Percentiles rank a stretch among this genome's conserved stretches.
These are phyloP conservation scores for Geosmithia morbida DNA, from an alignment of 2,329 filamentous ascomycete species.

Conservation along the genomic window DNA sequence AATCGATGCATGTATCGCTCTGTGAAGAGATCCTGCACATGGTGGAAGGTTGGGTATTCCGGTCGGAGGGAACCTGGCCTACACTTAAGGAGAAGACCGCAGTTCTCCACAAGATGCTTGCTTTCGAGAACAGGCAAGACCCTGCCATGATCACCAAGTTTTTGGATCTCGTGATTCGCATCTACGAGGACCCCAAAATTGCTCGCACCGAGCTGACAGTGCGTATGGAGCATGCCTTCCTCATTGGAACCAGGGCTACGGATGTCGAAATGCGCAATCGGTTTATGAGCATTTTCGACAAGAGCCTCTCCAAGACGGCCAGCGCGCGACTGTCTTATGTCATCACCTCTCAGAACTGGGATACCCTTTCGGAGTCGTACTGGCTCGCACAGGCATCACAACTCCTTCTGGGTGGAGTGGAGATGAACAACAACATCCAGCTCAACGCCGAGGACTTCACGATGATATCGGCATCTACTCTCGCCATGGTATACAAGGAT, in stretches of 20 bases:
- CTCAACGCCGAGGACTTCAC: constrained; percentile 77
- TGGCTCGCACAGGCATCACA: constrained; percentile 96
- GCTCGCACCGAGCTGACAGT: constrained; percentile 91
- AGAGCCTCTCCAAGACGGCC: constrained; percentile 82
- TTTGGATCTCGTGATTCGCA: constrained; percentile 87
- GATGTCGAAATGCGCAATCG: constrained; percentile 95
- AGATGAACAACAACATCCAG: constrained; percentile 66
- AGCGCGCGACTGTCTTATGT: constrained; percentile 83
- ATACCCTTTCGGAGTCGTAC: constrained; percentile 85
- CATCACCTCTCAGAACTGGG: constrained; percentile 89
- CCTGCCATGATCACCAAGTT: constrained; percentile 82
- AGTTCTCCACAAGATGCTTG: constrained; percentile 96
- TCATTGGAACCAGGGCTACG: constrained; percentile 84
- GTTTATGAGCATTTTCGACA: constrained; percentile 93
- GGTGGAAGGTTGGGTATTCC: constrained; percentile 94
- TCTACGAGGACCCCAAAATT: constrained; percentile 96
- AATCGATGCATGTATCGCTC: constrained; percentile 73
- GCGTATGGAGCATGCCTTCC: constrained; percentile 92
- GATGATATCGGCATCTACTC: constrained; percentile 55
- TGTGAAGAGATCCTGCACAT: constrained; percentile 89
- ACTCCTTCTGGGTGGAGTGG: constrained; percentile 78
- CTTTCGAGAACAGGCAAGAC: constrained; percentile 78
- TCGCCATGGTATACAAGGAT: constrained; percentile 68
- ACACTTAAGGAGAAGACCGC: constrained; percentile 98
- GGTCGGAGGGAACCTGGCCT: constrained; percentile 86